Conservation (phyloP, 768 basidiomycete genomes). For the Thelephora ganbajun region DNA sequence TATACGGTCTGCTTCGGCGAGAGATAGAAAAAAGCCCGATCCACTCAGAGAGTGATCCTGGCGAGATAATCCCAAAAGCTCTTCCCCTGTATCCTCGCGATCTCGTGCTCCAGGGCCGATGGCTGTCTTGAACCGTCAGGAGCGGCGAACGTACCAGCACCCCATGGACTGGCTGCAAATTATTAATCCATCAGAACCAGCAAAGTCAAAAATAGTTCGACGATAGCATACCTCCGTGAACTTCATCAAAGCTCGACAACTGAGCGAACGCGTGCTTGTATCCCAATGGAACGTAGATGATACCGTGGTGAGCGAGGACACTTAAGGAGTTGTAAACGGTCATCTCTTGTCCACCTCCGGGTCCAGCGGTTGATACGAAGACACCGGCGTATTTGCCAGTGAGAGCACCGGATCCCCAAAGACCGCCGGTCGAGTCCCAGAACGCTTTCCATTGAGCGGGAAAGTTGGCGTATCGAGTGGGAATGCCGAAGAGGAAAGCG, state of each 20-base stretch:
- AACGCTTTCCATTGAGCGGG: constrained; percentile 74
- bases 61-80: constrained; percentile 18
- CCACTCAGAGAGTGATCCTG: too few relatives aligned
- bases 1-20: too few relatives aligned
- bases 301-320: constrained; percentile 59
- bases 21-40: too few relatives aligned
- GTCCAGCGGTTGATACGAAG: constrained; percentile 59
- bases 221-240: constrained; percentile 34
- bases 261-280: constrained; percentile 33
- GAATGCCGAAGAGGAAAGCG: constrained; percentile 66
- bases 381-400: constrained; percentile 65
- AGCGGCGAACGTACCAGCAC: constrained; percentile 56
- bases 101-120: constrained; percentile 37
- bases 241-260: constrained; percentile 28
- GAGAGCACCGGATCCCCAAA: constrained; percentile 49
- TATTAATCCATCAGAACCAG: background rate
- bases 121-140: constrained; percentile 48
- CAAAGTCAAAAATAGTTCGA: background rate
- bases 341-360: constrained; percentile 66
- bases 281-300: constrained; percentile 59
- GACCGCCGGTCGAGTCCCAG: constrained; percentile 64
- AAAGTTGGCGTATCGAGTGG: constrained; percentile 73
- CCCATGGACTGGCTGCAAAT: constrained; percentile 57
- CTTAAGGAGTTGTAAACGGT: constrained; percentile 38
- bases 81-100: constrained; percentile 44